Evolutionary conservation across 164 flowering plant species (phyloP), one percentile per base, ranked within the genome.

Genomic region (Piper betle): DNA sequence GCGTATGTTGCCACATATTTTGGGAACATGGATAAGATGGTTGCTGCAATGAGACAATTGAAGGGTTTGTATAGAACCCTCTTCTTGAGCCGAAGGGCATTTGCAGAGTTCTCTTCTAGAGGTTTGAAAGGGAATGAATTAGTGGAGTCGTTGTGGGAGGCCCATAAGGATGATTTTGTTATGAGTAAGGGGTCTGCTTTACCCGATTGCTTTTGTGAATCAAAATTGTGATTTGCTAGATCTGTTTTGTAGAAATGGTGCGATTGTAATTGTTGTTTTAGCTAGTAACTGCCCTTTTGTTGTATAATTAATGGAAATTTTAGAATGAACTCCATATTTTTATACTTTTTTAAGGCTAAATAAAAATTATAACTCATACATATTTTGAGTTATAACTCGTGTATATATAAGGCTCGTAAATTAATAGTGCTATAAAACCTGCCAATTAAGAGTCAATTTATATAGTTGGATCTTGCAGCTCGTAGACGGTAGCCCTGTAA

Each of bases 1-100:
- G 77, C 92, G 0, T 94, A 91, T 33, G 60, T 94, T 37, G 97
- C 96, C 50, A 94, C 99, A 3, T 94, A 85, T 73, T 94, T 94
- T 67, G 99, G 97, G 33, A 94, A 94, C 72, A 94, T 94, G 97
- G 99, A 94, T 69, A 94, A 94, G 80, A 94, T 94, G 95, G 99
- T 94, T 5, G 78, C 96, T 38, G 97, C 99, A 1, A 85, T 90
- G 99, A 78, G 96, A 63, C 86, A 95, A 4, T 72, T 57, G 40
- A 83, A 78, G 63, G 93, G 95, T 50, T 57, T 84, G 71, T 72
- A 72, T 37, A 86, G 80, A 66, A 91, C 97, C 8, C 80, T 88
- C 39, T 81, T 88, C 70, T 73, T 88, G 60, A 94, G 80, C 68
- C 73, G 96, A 73, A 80, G 80, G 70, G 93, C 79, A 7, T 90